Evolutionary conservation across 2,329 filamentous ascomycete species (phyloP).

Genomic region (Fusarium graminum): DNA sequence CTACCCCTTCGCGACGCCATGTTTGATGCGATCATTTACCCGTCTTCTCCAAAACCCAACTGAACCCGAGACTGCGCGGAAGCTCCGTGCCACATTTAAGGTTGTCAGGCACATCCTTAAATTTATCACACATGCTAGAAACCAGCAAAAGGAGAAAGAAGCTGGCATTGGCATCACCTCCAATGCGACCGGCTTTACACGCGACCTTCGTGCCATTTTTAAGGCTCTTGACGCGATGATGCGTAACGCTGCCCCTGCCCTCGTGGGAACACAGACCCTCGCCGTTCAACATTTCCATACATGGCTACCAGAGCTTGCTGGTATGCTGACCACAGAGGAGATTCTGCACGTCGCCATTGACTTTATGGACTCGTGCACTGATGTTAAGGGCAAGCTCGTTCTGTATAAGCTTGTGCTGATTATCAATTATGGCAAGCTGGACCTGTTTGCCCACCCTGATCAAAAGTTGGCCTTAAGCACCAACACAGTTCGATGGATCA

Average conservation of each 20-base stretch:
- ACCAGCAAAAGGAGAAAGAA: constrained; percentile 89
- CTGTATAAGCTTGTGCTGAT: constrained; percentile 94
- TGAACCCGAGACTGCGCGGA: constrained; percentile 85
- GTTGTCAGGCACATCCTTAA: constrained; percentile 93
- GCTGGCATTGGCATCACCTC: constrained; percentile 86
- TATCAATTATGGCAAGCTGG: constrained; percentile 87
- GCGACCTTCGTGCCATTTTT: constrained; percentile 88
- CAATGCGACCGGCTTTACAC: constrained; percentile 78
- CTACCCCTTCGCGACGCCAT: constrained; percentile 91
- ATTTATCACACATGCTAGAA: constrained; percentile 91
- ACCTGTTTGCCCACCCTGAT: constrained; percentile 83
- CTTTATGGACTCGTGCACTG: constrained; percentile 90
- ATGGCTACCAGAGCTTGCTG: constrained; percentile 92
- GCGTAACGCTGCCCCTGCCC: constrained; percentile 83
- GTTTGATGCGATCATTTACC: constrained; percentile 87
- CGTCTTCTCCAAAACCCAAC: constrained; percentile 85
- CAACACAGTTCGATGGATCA: constrained; percentile 91
- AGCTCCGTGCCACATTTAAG: constrained; percentile 91
- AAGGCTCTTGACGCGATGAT: constrained; percentile 91
- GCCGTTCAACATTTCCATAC: constrained; percentile 96
- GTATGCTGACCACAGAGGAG: constrained; percentile 82
- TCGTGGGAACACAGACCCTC: constrained; percentile 94
- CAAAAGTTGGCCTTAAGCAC: constrained; percentile 79
- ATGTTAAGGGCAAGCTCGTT: constrained; percentile 90
- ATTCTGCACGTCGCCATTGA: constrained; percentile 92